Conservation (phyloP, 2,329 filamentous ascomycete genomes). For the Penicillium sp. region DNA sequence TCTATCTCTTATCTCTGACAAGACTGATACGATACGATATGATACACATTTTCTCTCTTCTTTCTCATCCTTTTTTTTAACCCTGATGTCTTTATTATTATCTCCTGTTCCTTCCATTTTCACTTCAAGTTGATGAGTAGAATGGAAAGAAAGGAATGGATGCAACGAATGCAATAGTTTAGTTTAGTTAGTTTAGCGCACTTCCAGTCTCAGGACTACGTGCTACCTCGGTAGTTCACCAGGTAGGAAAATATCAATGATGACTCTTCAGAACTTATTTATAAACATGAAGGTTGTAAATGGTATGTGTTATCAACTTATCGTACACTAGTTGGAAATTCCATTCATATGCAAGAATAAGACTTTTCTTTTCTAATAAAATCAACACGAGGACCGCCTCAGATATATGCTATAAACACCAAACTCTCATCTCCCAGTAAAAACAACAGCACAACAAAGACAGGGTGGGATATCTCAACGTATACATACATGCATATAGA, state of each 20-base stretch:
- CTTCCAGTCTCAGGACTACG: not conserved
- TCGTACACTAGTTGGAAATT: too few species aligned
- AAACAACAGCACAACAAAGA: not conserved
- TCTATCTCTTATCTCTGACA: not conserved
- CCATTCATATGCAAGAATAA: too few species aligned
- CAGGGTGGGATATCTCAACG: conserved; percentile 8
- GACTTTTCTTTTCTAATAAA: not conserved
- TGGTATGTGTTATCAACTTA: too few species aligned
- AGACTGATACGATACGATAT: not conserved
- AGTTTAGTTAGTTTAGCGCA: not conserved
- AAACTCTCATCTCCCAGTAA: not conserved
- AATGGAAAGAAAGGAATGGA: not conserved
- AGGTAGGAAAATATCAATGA: not conserved
- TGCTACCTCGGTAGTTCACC: not conserved
- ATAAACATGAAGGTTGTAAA: too few species aligned
- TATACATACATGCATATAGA: not conserved
- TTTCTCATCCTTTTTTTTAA: not conserved
- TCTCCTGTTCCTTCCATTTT: conserved; percentile 7
- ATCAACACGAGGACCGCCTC: too few species aligned
- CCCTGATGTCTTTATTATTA: conserved; percentile 5
- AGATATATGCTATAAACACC: not conserved
- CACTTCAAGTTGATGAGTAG: not conserved
- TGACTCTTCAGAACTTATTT: too few species aligned
- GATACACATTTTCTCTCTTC: not conserved
- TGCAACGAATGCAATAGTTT: not conserved